phyloP scores from a whole-genome alignment of 2,329 filamentous ascomycete genomes.

The Colletotrichum sp. region DNA sequence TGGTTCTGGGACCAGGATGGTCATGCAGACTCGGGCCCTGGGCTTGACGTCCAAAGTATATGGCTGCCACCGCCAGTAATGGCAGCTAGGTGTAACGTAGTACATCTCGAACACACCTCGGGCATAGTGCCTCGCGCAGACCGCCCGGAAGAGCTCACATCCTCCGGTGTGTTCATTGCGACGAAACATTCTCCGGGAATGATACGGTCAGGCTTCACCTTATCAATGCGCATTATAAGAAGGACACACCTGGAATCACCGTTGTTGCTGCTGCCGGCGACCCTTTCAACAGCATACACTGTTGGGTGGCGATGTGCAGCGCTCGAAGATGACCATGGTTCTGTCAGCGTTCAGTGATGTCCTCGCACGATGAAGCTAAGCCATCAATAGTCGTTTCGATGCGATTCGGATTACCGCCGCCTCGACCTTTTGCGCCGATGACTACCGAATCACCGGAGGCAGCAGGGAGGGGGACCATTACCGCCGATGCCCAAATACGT shows the following conservation, averaged over 20 bases:
- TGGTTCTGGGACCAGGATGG: neutral
- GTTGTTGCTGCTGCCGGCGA: neutral
- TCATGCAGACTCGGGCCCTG: neutral
- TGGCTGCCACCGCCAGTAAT: too few relatives aligned
- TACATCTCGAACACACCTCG: neutral
- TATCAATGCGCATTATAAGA: too few relatives aligned
- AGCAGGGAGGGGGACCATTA: neutral
- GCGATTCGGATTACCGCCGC: neutral
- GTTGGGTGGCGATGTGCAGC: neutral
- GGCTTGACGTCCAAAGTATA: too few relatives aligned
- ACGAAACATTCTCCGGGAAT: too few relatives aligned
- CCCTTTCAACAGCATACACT: neutral
- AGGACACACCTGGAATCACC: too few relatives aligned
- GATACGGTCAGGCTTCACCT: too few relatives aligned
- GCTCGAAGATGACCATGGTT: neutral
- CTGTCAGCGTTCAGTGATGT: neutral
- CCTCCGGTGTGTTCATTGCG: too few relatives aligned
- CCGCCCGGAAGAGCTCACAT: too few relatives aligned
- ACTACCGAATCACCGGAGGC: neutral
- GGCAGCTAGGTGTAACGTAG: neutral
- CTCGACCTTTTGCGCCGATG: neutral
- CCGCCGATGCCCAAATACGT: neutral
- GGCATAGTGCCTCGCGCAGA: neutral
- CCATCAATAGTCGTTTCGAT: neutral
- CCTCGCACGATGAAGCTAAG: neutral